Conservation (phyloP, 108 stramenopile species). For the Conticribra guillardii region DNA sequence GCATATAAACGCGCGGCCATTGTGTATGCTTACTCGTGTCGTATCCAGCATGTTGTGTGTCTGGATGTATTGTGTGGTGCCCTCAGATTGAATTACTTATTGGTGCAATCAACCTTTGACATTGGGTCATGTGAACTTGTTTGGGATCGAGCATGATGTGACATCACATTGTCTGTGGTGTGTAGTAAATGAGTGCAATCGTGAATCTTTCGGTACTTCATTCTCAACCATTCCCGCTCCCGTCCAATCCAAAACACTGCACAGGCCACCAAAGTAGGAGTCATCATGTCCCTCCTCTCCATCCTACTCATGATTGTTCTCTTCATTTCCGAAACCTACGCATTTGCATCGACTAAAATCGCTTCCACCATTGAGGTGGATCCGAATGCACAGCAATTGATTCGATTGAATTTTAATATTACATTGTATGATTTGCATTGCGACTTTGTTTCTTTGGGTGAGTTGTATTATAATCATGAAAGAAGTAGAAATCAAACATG, state of each 20-base stretch:
- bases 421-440: conserved; percentile 90
- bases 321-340: conserved; percentile 88
- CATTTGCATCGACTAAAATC: conserved; percentile 83
- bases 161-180: no score
- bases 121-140: no score
- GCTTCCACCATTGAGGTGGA: conserved; percentile 84
- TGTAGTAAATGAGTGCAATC: background rate
- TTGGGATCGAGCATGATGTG: no score
- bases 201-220: background rate
- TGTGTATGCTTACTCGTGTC: background rate
- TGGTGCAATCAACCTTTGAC: no score
- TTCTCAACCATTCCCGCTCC: background rate
- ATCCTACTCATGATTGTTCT: conserved; percentile 85
- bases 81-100: no score
- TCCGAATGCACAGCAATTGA: conserved; percentile 54
- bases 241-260: conserved; percentile 7
- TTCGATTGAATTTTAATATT: conserved; percentile 92
- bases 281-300: conserved; percentile 79
- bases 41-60: background rate
- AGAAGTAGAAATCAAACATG: no score
- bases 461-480: conserved; percentile 11
- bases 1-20: no score
- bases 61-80: no score
- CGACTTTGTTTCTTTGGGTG: conserved; percentile 86
- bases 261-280: conserved; percentile 86